phyloP scores from a whole-genome alignment of 352 stramenopile genomes.

The Phytophthora melonis region DNA sequence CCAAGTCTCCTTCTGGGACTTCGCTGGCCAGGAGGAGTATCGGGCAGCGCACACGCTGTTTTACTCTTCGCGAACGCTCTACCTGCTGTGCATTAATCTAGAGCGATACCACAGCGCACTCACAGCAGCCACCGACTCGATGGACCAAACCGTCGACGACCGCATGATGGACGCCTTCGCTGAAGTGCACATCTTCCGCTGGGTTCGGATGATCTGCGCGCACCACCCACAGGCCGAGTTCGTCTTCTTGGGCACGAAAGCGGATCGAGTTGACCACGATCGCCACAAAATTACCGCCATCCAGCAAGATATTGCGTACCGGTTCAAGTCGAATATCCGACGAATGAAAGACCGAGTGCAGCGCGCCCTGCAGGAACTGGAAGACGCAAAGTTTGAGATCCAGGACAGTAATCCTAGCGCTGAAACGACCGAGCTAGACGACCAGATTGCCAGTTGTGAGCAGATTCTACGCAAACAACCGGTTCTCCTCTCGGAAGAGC shows the following conservation, averaged over 20 bases:
- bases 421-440: constrained; percentile 11
- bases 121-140: not conserved
- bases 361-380: not conserved
- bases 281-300: constrained; percentile 3
- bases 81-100: constrained; percentile 23
- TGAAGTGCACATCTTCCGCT: constrained; percentile 19
- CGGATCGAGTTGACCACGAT: constrained; percentile 2
- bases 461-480: constrained; percentile 25
- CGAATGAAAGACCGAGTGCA: constrained; percentile 16
- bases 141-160: constrained; percentile 6
- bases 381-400: constrained; percentile 27
- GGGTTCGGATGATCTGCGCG: constrained; percentile 15
- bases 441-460: constrained; percentile 17
- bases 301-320: constrained; percentile 14
- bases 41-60: constrained; percentile 18
- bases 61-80: constrained; percentile 26
- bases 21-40: constrained; percentile 26
- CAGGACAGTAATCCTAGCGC: constrained; percentile 10
- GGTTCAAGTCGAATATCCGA: not conserved
- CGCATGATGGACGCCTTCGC: constrained; percentile 16
- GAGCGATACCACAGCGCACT: constrained; percentile 14
- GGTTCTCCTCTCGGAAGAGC: constrained; percentile 9
- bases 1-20: constrained; percentile 26
- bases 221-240: constrained; percentile 17
- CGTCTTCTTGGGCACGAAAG: constrained; percentile 17